phyloP scores from a whole-genome alignment of 768 basidiomycete genomes.

The Tylopilus subfusipes region DNA sequence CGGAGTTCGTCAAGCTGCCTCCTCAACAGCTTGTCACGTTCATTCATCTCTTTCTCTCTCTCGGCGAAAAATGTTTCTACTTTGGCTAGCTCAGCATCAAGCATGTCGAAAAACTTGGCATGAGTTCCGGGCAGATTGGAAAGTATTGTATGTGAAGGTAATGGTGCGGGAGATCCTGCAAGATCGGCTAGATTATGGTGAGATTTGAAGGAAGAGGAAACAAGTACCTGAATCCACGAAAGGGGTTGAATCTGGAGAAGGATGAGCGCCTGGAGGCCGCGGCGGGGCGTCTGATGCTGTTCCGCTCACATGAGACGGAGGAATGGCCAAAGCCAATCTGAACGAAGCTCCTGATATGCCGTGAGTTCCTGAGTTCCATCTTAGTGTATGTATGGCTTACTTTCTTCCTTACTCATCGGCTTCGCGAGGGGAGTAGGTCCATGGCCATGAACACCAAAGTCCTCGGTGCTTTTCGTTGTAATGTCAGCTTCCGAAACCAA shows the following conservation, averaged over 20 bases:
- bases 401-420: not conserved
- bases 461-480: not conserved
- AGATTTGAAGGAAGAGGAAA: not conserved
- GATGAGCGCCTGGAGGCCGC: not conserved
- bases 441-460: not conserved
- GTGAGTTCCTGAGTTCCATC: not conserved
- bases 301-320: not conserved
- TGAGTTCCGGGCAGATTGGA: constrained; percentile 58
- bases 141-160: constrained; percentile 47
- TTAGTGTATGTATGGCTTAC: constrained; percentile 7
- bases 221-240: not conserved
- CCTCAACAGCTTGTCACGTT: constrained; percentile 45
- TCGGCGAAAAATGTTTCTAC: constrained; percentile 80
- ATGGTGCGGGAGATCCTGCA: constrained; percentile 15
- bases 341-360: constrained; percentile 5
- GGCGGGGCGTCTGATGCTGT: not conserved
- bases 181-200: not conserved
- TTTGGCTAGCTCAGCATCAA: constrained; percentile 80
- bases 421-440: not conserved
- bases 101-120: constrained; percentile 65
- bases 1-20: constrained; percentile 72
- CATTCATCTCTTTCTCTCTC: constrained; percentile 60
- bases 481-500: not conserved
- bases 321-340: not conserved
- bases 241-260: not conserved